Evolutionary conservation across 2,329 filamentous ascomycete genomes (phyloP).

Genomic region (Paramyrothecium sp.): DNA sequence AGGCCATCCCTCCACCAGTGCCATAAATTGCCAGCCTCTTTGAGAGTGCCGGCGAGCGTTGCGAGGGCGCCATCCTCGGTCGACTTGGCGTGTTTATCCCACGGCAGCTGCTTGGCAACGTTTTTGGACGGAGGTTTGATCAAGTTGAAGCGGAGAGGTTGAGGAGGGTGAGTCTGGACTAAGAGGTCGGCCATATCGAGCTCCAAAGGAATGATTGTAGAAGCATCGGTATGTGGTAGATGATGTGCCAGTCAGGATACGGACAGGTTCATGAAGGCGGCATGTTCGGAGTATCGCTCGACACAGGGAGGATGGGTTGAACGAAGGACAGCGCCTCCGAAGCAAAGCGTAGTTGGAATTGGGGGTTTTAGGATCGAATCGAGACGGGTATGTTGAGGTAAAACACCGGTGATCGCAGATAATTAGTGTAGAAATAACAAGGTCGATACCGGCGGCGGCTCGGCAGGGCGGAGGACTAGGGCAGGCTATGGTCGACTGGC

Average conservation of each 20-base stretch:
- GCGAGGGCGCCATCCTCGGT: conserved; percentile 13
- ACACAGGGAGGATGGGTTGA: not conserved
- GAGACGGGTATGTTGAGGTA: no score
- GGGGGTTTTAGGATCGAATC: no score
- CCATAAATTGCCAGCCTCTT: conserved; percentile 38
- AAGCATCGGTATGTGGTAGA: not conserved
- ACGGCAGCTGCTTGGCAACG: conserved; percentile 5
- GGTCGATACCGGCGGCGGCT: no score
- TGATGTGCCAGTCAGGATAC: not conserved
- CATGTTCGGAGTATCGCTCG: not conserved
- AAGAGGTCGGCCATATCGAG: conserved; percentile 2
- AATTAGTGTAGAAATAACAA: no score
- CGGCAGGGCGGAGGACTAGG: no score
- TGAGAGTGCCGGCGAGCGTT: conserved; percentile 30
- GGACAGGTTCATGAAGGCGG: not conserved
- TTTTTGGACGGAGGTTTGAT: not conserved
- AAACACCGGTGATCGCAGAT: no score
- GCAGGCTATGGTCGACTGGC: no score
- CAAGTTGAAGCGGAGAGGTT: not conserved
- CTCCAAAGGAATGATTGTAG: not conserved
- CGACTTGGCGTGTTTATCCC: conserved; percentile 1
- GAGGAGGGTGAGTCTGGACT: not conserved
- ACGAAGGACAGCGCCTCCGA: no score
- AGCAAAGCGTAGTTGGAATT: no score
- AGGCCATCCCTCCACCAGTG: conserved; percentile 53